Conservation (phyloP, 1,139 yeast genomes). For the Scheffersomyces lignicola region DNA sequence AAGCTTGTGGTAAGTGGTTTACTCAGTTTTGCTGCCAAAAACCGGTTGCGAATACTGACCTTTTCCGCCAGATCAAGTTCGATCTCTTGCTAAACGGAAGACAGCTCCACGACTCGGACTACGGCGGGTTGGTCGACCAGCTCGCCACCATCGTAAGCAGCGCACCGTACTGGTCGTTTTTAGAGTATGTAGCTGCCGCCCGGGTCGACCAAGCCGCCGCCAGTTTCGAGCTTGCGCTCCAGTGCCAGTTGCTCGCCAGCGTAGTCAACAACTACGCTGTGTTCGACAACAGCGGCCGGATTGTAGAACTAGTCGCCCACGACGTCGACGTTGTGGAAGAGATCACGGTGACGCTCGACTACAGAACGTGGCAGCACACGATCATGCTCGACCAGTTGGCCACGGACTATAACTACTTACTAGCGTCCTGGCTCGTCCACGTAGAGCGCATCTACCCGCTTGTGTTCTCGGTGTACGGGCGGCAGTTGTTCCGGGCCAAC, state of each 20-base stretch:
- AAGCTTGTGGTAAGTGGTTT: not conserved
- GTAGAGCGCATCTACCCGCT: conserved; percentile 34
- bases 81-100: not conserved
- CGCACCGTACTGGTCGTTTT: conserved; percentile 1
- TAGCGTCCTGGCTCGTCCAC: conserved; percentile 28
- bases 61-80: not conserved
- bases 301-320: not conserved
- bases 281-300: not conserved
- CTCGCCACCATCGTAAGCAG: not conserved
- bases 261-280: not conserved
- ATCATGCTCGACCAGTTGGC: conserved; percentile 15
- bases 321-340: conserved; percentile 1
- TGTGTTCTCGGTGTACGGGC: conserved; percentile 37
- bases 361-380: conserved; percentile 6
- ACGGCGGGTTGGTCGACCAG: conserved; percentile 2
- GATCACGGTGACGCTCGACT: conserved; percentile 5
- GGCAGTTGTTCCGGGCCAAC: conserved; percentile 27
- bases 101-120: not conserved
- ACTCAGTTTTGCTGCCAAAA: not conserved
- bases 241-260: not conserved
- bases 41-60: not conserved
- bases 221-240: not conserved
- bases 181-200: conserved; percentile 1
- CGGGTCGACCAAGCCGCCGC: not conserved
- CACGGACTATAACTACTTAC: conserved; percentile 27